Base-by-base conservation (phyloP, 257 asterid genomes). In the Schizonepeta tenuifolia region DNA sequence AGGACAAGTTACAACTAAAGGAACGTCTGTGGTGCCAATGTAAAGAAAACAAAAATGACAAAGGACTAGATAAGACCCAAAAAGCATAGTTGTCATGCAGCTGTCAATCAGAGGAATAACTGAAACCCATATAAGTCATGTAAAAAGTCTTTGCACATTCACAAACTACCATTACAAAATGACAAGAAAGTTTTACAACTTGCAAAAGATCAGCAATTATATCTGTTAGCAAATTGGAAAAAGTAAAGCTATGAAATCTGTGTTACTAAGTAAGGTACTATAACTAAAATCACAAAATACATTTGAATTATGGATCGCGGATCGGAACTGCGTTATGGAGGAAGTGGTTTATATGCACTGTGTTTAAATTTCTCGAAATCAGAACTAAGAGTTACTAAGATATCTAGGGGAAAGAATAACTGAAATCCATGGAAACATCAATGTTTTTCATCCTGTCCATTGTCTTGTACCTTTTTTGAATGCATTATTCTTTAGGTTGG, bases 41-140 rank as follows among this genome's bases (percentile, higher is more conserved):
- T 8, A 71, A 17, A 43, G 28, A n/a, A 73, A 44, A 69, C 49
- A 31, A 22, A 65, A 50, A 70, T 68, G 72, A 26, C 79, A 71
- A 9, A 54, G 26, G 36, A 59, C 35, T 15, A 22, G 47, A 47
- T 50, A 59, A 22, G 43, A 38, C 21, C 36, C 26, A 70, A 53
- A 41, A 35, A 13, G 49, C 66, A 57, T 46, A 59, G 24, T 31
- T 51, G 54, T 51, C 24, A 59, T 28, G 22, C 65, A 44, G 26
- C 46, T 21, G 73, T 12, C 70, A 11, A 44, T 26, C 62, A 50
- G 74, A 65, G 62, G 65, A 65, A 47, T 5, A 63, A 49, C 11
- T 44, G 31, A 20, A 65, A 33, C 71, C 64, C 38, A 53, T 26
- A 4, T 54, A 62, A 36, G 43, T 49, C 53, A 65, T 8, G 22